Evolutionary conservation across 2,329 filamentous ascomycete genomes (phyloP).

Genomic region (Zalaria sp.): DNA sequence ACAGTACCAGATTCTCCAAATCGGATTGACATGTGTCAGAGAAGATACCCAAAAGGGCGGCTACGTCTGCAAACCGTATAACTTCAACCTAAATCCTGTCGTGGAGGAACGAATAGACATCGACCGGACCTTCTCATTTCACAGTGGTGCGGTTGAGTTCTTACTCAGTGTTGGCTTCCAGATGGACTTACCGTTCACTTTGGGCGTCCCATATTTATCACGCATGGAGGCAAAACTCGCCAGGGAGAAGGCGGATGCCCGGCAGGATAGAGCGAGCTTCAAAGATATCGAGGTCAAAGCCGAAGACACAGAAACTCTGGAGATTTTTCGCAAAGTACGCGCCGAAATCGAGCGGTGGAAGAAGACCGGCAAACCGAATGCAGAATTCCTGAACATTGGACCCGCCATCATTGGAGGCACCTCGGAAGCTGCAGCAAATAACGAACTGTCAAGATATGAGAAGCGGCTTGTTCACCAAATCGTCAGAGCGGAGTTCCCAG

Average conservation of each 20-base stretch:
- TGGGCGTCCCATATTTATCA: slow-evolving; percentile 49
- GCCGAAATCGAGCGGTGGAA: slow-evolving; percentile 34
- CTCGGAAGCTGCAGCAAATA: slow-evolving; percentile 5
- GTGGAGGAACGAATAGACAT: slow-evolving; percentile 38
- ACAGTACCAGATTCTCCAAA: slow-evolving; percentile 49
- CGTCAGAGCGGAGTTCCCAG: slow-evolving; percentile 46
- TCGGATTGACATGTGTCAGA: slow-evolving; percentile 52
- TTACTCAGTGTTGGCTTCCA: slow-evolving; percentile 44
- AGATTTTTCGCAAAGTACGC: slow-evolving; percentile 35
- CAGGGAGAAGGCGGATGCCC: slow-evolving; percentile 28
- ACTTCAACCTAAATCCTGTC: slow-evolving; percentile 47
- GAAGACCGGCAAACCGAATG: slow-evolving; percentile 12
- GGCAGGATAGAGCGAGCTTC: slow-evolving; percentile 25
- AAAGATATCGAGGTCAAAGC: slow-evolving; percentile 35
- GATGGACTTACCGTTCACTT: slow-evolving; percentile 39
- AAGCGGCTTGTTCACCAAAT: slow-evolving; percentile 52
- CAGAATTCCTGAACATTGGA: slow-evolving; percentile 20
- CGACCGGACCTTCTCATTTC: slow-evolving; percentile 45
- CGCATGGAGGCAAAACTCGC: slow-evolving; percentile 40
- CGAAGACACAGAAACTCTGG: slow-evolving; percentile 37
- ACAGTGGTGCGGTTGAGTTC: slow-evolving; percentile 48
- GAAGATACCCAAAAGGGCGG: slow-evolving; percentile 39
- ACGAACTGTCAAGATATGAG: slow-evolving; percentile 42
- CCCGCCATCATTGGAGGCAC: slow-evolving; percentile 9
- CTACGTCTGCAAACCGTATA: slow-evolving; percentile 50